These are phyloP conservation scores for Mytilinidion resinicola DNA, from an alignment of 495 filamentous ascomycete genomes.

Conservation along the genomic window DNA sequence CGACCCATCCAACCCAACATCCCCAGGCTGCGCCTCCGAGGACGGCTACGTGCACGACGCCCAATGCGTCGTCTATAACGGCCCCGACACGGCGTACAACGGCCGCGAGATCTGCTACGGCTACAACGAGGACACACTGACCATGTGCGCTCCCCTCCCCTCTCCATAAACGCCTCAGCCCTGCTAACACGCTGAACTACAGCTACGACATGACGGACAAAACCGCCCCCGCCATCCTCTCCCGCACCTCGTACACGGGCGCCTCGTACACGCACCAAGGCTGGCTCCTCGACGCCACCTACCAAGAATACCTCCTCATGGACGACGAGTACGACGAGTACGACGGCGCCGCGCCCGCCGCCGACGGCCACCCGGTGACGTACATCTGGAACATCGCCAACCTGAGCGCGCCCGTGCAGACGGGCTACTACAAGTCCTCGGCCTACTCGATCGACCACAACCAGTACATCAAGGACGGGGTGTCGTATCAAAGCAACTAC, in stretches of 20 bases:
- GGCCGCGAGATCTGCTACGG: constrained; percentile 56
- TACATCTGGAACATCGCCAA: constrained; percentile 32
- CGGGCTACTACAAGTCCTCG: constrained; percentile 47
- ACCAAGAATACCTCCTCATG: constrained; percentile 51
- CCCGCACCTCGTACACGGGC: constrained; percentile 51
- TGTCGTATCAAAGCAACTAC: constrained; percentile 55
- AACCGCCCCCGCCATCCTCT: constrained; percentile 44
- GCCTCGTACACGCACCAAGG: constrained; percentile 58
- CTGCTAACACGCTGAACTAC: background rate
- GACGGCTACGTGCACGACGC: constrained; percentile 60
- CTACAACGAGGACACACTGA: constrained; percentile 48
- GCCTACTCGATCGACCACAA: constrained; percentile 55
- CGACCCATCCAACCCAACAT: constrained; percentile 40
- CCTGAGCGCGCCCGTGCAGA: constrained; percentile 38
- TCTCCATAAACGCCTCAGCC: constrained; percentile 28
- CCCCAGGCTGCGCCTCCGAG: constrained; percentile 45
- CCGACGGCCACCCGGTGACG: constrained; percentile 23
- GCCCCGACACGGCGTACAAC: constrained; percentile 47
- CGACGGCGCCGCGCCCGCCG: constrained; percentile 35
- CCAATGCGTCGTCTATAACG: constrained; percentile 54
- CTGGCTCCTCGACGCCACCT: constrained; percentile 48
- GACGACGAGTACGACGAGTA: constrained; percentile 58
- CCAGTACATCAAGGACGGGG: constrained; percentile 51
- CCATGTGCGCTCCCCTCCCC: constrained; percentile 28
- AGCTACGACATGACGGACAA: constrained; percentile 56